Conservation (phyloP, 371 early-diverging fungal genomes). For the Mycotypha africana region DNA sequence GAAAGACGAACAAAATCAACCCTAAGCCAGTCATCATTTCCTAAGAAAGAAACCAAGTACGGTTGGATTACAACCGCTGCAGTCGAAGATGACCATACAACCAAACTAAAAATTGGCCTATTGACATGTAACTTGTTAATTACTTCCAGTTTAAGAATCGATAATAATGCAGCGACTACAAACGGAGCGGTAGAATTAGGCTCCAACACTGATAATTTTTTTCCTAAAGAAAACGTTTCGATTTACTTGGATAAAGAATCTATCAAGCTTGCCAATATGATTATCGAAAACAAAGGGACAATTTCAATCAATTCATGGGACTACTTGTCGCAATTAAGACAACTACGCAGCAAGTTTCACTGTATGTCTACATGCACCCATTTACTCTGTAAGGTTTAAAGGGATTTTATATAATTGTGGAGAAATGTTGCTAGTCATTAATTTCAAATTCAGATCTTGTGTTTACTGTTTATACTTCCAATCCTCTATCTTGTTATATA, state of each 20-base stretch:
- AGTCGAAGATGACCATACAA: slow-evolving; percentile 10
- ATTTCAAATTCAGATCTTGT: no score
- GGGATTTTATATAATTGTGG: no score
- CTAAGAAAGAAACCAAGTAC: slow-evolving; percentile 2
- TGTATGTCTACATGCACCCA: slow-evolving; percentile 11
- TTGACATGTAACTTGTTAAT: slow-evolving; percentile 9
- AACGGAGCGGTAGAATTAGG: slow-evolving; percentile 6
- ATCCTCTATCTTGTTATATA: no score
- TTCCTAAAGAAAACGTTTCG: slow-evolving; percentile 4
- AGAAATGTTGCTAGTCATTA: no score
- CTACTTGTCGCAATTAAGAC: slow-evolving; percentile 4
- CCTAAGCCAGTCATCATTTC: slow-evolving; percentile 1
- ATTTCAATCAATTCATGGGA: slow-evolving; percentile 7
- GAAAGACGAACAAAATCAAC: slow-evolving; percentile 11
- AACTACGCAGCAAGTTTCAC: slow-evolving; percentile 10
- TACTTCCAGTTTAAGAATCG: slow-evolving; percentile 11
- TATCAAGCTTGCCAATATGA: slow-evolving; percentile 6
- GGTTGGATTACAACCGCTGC: slow-evolving; percentile 11
- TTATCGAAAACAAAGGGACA: slow-evolving; percentile 5
- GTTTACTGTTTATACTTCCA: no score
- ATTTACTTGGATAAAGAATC: slow-evolving; percentile 14
- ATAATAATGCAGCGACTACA: slow-evolving; percentile 6
- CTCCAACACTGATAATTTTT: slow-evolving; percentile 7
- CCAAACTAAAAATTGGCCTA: slow-evolving; percentile 10
- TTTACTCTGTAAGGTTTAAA: no score